Evolutionary conservation across 495 filamentous ascomycete species (phyloP).

Genomic region (Penicillium chermesinum): DNA sequence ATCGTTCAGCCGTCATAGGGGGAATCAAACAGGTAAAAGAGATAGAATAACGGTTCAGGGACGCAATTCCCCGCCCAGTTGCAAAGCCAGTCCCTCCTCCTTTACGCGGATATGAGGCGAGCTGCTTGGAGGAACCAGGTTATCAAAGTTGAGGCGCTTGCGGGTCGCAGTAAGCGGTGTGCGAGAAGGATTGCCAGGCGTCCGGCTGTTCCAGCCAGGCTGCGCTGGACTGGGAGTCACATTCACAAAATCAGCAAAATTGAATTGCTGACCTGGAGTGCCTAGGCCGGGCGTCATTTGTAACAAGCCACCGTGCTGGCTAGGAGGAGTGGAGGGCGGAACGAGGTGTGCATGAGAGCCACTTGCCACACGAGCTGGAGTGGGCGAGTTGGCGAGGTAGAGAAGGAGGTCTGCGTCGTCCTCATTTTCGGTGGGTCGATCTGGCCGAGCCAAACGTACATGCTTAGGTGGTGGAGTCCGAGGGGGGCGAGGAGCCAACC

Average conservation of each 20-base stretch:
- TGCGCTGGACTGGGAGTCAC: slow-evolving; percentile 94
- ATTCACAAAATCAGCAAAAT: slow-evolving; percentile 96
- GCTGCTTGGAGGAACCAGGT: slow-evolving; percentile 48
- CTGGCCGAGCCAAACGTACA: slow-evolving; percentile 42
- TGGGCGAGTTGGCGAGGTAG: slow-evolving; percentile 89
- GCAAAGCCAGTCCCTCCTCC: slow-evolving; percentile 30
- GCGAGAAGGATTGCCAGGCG: slow-evolving; percentile 50
- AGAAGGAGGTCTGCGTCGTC: slow-evolving; percentile 88
- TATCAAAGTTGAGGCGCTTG: slow-evolving; percentile 64
- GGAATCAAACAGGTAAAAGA: slow-evolving; percentile 3
- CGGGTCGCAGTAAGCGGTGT: slow-evolving; percentile 55
- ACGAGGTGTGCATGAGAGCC: slow-evolving; percentile 44
- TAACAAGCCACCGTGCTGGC: slow-evolving; percentile 62
- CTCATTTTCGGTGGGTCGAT: slow-evolving; percentile 42
- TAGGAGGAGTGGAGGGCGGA: slow-evolving; percentile 83
- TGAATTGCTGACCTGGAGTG: slow-evolving; percentile 66
- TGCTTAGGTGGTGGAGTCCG: slow-evolving; percentile 72
- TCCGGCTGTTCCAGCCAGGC: slow-evolving; percentile 65
- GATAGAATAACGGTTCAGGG: slow-evolving; percentile 15
- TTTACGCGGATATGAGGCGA: slow-evolving; percentile 30
- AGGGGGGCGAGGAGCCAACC: slow-evolving; percentile 69
- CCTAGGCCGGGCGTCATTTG: slow-evolving; percentile 58
- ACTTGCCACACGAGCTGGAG: slow-evolving; percentile 56
- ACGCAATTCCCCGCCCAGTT: slow-evolving; percentile 42
- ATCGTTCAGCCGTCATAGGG: slow-evolving; percentile 28